Evolutionary conservation across 441 rosid genomes (phyloP), one percentile per base, ranked within the genome.

Genomic region (Populus hybrid): DNA sequence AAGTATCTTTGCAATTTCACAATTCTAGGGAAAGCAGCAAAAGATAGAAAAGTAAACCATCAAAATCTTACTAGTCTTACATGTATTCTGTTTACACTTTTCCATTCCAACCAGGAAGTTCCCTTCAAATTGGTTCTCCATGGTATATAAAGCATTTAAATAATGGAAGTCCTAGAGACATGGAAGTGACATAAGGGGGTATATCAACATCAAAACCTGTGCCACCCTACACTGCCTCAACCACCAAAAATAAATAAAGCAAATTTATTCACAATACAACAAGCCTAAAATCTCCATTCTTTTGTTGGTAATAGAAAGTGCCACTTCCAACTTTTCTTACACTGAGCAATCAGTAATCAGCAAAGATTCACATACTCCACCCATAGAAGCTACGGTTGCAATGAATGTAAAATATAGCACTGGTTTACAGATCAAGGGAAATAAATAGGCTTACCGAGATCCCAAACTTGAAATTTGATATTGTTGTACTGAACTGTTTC

Each of bases 381-480:
- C 11, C 28, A 61, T 61, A 9, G 26, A 61, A 23, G 65, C 28
- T 61, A 61, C 4, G 65, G 23, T 9, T 61, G 65, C 65, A 61
- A 21, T 61, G 65, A 9, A 61, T 4, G 24, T 61, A 61, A 61
- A 61, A 61, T 21, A 10, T 61, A 61, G 24, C 4, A 23, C 12
- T 61, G 14, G 65, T 9, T 61, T 9, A 9, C 26, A 21, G 65
- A 61, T 21, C 65, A 61, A 61, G 14, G 14, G 28, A 21, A 61
- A 61, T 23, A 21, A 9, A 61, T 3, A 23, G 65, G 53, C 90
- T 8, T 86, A 92, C 98, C 98, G 53, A 94, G 83, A 89, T 94
- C 95, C 97, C 97, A 92, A 33, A 94, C 97, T 83, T 94, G 95
- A 75, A 94, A 94, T 80, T 90, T 94, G 83, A 94, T 94, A 77